Conservation (phyloP, 1,284 basidiomycete species). For the Cryptococcus amylolentus region DNA sequence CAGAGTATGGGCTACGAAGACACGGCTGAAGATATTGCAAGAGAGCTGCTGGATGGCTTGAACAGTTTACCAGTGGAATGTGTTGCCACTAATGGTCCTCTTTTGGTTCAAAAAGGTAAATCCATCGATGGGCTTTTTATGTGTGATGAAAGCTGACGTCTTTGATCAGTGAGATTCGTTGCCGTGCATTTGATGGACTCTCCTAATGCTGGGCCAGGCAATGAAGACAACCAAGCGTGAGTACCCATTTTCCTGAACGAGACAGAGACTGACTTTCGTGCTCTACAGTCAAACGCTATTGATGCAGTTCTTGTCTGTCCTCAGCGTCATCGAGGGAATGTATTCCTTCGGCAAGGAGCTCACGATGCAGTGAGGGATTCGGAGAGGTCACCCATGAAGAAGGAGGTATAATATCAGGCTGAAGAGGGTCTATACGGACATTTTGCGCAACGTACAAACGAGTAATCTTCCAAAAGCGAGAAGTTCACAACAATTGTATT, state of each 20-base stretch:
- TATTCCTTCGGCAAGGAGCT: slow-evolving; percentile 31
- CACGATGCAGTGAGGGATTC: no score
- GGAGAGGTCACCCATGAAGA: no score
- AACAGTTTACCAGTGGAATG: slow-evolving; percentile 41
- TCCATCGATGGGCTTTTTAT: not conserved
- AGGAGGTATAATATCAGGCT: no score
- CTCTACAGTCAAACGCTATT: slow-evolving; percentile 33
- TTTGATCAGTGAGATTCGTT: slow-evolving; percentile 35
- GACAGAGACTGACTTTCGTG: no score
- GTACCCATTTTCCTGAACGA: slow-evolving; percentile 3
- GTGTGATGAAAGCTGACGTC: slow-evolving; percentile 1
- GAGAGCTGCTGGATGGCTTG: slow-evolving; percentile 40
- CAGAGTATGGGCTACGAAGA: slow-evolving; percentile 24
- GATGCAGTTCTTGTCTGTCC: slow-evolving; percentile 41
- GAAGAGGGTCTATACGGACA: no score
- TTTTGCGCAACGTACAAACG: no score
- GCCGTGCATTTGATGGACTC: slow-evolving; percentile 43
- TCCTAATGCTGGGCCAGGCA: slow-evolving; percentile 14
- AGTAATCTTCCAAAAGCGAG: no score
- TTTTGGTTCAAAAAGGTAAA: slow-evolving; percentile 42
- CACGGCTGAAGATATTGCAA: slow-evolving; percentile 38
- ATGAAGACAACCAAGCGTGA: slow-evolving; percentile 30
- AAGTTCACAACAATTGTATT: no score
- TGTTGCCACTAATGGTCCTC: slow-evolving; percentile 42
- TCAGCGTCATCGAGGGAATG: slow-evolving; percentile 44